Evolutionary conservation across 441 rosid genomes (phyloP).

Genomic region (Monsonia emarginata): DNA sequence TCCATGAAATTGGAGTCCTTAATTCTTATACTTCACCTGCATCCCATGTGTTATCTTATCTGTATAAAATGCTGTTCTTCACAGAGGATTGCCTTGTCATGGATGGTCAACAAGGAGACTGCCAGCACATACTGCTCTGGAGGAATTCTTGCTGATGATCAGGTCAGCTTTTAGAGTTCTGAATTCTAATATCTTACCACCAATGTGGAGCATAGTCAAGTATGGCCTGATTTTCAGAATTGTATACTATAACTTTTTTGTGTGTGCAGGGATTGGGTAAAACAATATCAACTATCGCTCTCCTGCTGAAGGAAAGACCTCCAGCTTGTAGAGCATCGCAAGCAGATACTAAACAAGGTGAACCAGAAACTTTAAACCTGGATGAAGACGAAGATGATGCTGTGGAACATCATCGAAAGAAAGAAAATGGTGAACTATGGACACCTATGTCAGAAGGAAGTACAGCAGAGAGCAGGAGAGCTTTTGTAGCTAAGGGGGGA

Average conservation of each 20-base stretch:
- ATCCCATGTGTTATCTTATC: not conserved
- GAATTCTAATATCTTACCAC: conserved; percentile 15
- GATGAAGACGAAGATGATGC: conserved; percentile 40
- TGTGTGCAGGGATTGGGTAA: conserved; percentile 96
- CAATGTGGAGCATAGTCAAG: not conserved
- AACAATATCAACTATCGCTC: conserved; percentile 89
- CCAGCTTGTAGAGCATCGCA: conserved; percentile 32
- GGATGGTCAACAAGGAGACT: conserved; percentile 91
- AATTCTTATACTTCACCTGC: not conserved
- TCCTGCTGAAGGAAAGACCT: conserved; percentile 75
- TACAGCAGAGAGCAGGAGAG: conserved; percentile 17
- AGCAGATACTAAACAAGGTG: conserved; percentile 29
- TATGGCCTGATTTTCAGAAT: not conserved
- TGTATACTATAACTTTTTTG: conserved; percentile 18
- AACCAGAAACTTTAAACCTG: conserved; percentile 58
- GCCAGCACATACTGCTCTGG: conserved; percentile 59
- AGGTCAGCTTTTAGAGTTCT: conserved; percentile 41
- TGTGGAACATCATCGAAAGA: conserved; percentile 19
- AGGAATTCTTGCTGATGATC: conserved; percentile 98
- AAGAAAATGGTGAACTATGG: conserved; percentile 26
- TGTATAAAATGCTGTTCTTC: conserved; percentile 18
- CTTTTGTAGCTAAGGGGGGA: conserved; percentile 40
- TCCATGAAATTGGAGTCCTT: not conserved
- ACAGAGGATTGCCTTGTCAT: conserved; percentile 92
- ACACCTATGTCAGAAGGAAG: conserved; percentile 18